Base-by-base conservation (phyloP, 495 filamentous ascomycete species). In the Xylaria telfairii region DNA sequence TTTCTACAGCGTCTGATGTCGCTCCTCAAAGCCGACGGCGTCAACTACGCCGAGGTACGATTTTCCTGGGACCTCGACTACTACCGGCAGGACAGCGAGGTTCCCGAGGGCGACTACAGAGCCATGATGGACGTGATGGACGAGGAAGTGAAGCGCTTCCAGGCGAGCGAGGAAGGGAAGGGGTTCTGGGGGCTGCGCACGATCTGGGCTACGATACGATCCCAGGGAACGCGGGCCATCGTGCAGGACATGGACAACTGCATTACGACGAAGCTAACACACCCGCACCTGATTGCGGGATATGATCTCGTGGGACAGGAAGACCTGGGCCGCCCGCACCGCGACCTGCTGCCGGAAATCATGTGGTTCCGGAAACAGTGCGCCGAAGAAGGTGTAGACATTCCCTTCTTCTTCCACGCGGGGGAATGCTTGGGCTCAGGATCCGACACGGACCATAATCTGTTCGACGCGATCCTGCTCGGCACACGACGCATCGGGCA, bases 321-420 rank as follows among this genome's bases (percentile, higher is more conserved):
- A 83, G 91, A 95, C 72, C 74, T 82, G 6, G 94, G 94, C 7
- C 85, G 92, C 47, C 84, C 93, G 1, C 88, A 97, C 10, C 86
- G 85, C 34, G 91, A 95, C 73, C 82, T 96, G 3, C 86, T 93
- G 0, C 94, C 95, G 0, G 87, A 96, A 65, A 81, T 98, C 0
- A 94, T 98, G 75, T 97, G 93, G 93, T 98, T 98, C 84, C 89
- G 89, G 44, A 95, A 95, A 75, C 87, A 88, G 63, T 98, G 95
- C 77, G 86, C 87, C 13, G 87, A 92, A 74, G 90, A 93, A 76
- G 89, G 86, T 9, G 86, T 97, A 37, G 88, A 96, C 28, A 91
- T 99, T n/a, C 96, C 96, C 3, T 96, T 97, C 81, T 96, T 95
- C 83, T 95, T 99, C 79, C 94, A 97, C 75, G 96, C 95, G 3